Conservation (phyloP, 176 grass and related monocot species). For the Elymus sibiricus region DNA sequence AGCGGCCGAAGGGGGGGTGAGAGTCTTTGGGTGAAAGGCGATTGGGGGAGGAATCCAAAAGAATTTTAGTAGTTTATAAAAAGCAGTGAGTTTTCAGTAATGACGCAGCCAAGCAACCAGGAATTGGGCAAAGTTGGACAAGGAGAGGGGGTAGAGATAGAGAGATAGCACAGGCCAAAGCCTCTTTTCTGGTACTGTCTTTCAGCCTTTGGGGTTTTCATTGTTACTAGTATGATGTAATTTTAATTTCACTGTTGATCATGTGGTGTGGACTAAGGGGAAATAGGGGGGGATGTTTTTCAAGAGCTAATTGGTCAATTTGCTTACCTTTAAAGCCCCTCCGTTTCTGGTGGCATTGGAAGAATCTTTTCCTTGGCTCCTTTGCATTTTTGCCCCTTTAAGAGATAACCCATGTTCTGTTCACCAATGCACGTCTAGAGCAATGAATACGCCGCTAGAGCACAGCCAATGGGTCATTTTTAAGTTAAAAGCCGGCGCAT, state of each 20-base stretch:
- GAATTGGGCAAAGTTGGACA: constrained; percentile 36
- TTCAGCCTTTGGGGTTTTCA: constrained; percentile 20
- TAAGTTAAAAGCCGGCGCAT: background rate
- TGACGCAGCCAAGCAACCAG: constrained; percentile 23
- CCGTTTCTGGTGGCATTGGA: constrained; percentile 33
- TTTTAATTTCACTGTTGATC: constrained; percentile 15
- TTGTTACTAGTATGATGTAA: background rate
- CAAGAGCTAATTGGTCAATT: constrained; percentile 30
- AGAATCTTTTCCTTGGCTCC: constrained; percentile 18
- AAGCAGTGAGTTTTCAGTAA: constrained; percentile 35
- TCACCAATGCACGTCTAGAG: background rate
- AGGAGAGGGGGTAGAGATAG: constrained; percentile 9
- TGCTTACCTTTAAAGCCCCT: constrained; percentile 42
- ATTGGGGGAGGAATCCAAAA: constrained; percentile 48
- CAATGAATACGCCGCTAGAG: constrained; percentile 1
- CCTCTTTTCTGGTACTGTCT: constrained; percentile 30
- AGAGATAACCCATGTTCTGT: constrained; percentile 27
- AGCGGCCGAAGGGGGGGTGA: constrained; percentile 21
- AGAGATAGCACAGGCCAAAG: constrained; percentile 8
- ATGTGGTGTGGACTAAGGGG: constrained; percentile 29
- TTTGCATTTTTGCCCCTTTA: constrained; percentile 38
- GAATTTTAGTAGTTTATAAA: constrained; percentile 35
- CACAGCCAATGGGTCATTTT: background rate
- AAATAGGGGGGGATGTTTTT: constrained; percentile 5
- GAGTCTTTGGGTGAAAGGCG: constrained; percentile 40